Percentiles rank a stretch among this genome's conserved stretches.
Evolutionary conservation across 2,329 filamentous ascomycete species (phyloP).

Genomic region (Tothia fuscella): DNA sequence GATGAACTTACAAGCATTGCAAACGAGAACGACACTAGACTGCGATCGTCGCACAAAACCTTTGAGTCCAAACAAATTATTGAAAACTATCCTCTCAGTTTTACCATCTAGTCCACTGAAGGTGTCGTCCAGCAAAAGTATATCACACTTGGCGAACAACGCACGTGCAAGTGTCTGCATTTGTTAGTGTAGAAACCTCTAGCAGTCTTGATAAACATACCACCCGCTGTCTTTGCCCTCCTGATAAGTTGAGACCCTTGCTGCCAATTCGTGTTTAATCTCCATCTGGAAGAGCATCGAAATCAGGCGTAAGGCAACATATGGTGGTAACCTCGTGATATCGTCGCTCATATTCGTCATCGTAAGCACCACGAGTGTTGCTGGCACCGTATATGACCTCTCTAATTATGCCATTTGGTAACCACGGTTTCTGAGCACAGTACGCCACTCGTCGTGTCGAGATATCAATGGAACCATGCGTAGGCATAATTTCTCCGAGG

Average conservation of each 20-base stretch:
- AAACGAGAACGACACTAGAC: too few relatives aligned
- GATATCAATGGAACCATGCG: conserved; percentile 10
- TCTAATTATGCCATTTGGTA: conserved; percentile 9
- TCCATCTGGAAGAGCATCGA: not conserved
- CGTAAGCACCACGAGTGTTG: not conserved
- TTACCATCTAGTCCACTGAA: conserved; percentile 3
- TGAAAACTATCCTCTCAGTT: not conserved
- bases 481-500: conserved; percentile 13
- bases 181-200: not conserved
- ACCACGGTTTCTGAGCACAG: conserved; percentile 17
- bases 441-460: conserved; percentile 11
- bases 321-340: not conserved
- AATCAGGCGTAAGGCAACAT: not conserved
- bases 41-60: too few relatives aligned
- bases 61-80: not conserved
- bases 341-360: not conserved
- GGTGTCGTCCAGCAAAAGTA: conserved; percentile 1
- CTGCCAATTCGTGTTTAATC: not conserved
- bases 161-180: not conserved
- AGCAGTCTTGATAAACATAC: not conserved
- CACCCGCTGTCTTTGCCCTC: conserved; percentile 5
- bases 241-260: not conserved
- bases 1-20: too few relatives aligned
- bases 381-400: not conserved
- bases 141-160: not conserved